Conservation (phyloP, 148 eudicot species). For the Rhododendron williamsianum region DNA sequence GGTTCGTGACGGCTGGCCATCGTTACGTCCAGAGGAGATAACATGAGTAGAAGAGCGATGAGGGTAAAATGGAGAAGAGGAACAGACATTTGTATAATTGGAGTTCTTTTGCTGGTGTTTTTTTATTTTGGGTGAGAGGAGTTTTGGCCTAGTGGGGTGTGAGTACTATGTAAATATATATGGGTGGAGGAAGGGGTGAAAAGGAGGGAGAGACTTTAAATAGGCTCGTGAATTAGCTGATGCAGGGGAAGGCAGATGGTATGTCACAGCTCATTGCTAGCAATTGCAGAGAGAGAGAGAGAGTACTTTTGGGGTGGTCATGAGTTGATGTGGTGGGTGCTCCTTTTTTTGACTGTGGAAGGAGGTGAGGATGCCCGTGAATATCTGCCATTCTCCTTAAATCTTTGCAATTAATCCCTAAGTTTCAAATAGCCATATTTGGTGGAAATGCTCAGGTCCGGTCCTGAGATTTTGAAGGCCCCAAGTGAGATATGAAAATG, state of each 20-base stretch:
- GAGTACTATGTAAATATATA: not conserved
- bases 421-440: not conserved
- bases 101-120: not conserved
- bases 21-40: conserved; percentile 16
- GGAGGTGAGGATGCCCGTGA: conserved; percentile 38
- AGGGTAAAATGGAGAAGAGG: conserved; percentile 3
- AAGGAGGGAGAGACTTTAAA: conserved; percentile 13
- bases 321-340: conserved; percentile 27
- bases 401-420: not conserved
- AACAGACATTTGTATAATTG: not conserved
- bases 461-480: too few relatives aligned
- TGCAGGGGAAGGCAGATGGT: conserved; percentile 13
- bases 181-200: not conserved
- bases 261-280: conserved; percentile 26
- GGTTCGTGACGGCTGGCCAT: conserved; percentile 14
- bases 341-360: not conserved
- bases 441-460: not conserved
- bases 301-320: conserved; percentile 7
- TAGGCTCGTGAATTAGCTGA: conserved; percentile 25
- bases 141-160: not conserved
- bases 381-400: conserved; percentile 18
- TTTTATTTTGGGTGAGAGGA: not conserved
- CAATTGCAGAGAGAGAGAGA: not conserved
- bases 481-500: too few relatives aligned
- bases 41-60: conserved; percentile 11